Percentiles rank a stretch among this genome's conserved stretches.
Conservation (phyloP, 2,329 filamentous ascomycete species). For the Trichoderma harzianum region DNA sequence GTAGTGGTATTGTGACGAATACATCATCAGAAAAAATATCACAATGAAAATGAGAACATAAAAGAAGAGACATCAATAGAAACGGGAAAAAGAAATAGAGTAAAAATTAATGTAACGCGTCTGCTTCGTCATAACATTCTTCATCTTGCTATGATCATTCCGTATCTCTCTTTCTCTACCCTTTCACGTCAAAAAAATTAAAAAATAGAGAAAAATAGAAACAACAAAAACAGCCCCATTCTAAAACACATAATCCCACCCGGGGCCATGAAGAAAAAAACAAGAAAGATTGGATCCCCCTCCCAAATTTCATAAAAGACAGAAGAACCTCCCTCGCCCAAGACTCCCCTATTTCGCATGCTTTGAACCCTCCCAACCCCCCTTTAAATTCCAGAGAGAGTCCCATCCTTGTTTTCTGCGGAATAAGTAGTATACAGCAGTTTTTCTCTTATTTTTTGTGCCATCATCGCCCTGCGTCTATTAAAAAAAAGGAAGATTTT, state of each 20-base stretch:
- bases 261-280: not conserved
- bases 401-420: not conserved
- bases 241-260: not conserved
- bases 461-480: slow-evolving; percentile 5
- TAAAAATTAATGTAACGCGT: not conserved
- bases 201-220: not conserved
- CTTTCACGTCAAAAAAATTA: not conserved
- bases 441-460: not conserved
- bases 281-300: not conserved
- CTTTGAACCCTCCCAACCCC: not conserved
- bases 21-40: not conserved
- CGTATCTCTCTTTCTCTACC: not conserved
- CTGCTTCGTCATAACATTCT: not conserved
- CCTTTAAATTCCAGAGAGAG: not conserved
- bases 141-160: not conserved
- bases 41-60: not conserved
- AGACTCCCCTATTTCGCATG: not conserved
- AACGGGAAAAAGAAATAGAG: not conserved
- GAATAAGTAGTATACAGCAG: slow-evolving; percentile 3
- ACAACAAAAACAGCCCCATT: not conserved
- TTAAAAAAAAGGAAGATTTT: not conserved
- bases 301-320: not conserved
- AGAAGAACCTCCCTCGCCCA: not conserved
- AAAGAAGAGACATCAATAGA: not conserved
- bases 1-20: not conserved